Evolutionary conservation across 2,329 filamentous ascomycete species (phyloP).

Genomic region (Stagonosporopsis rhizophila): DNA sequence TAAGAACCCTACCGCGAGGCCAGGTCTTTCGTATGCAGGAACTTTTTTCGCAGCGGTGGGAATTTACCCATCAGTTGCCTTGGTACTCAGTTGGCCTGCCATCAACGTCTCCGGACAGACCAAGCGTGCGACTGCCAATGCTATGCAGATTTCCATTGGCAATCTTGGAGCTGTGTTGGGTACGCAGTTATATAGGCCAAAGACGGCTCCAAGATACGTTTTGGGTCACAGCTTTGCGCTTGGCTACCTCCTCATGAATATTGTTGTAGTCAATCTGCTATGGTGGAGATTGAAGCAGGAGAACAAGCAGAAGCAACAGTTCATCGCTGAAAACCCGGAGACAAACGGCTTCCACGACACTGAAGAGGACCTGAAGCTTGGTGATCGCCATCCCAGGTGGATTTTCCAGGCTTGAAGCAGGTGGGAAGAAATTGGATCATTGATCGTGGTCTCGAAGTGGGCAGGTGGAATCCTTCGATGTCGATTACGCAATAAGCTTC

Average conservation of each 20-base stretch:
- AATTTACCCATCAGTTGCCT: constrained; percentile 50
- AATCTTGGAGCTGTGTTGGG: constrained; percentile 54
- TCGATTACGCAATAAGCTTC: neutral
- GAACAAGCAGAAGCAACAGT: constrained; percentile 39
- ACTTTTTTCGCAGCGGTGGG: constrained; percentile 49
- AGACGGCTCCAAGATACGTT: constrained; percentile 44
- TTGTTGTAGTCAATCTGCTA: constrained; percentile 40
- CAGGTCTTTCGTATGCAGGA: constrained; percentile 48
- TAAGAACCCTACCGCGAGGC: constrained; percentile 36
- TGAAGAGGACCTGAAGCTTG: constrained; percentile 40
- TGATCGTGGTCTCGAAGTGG: neutral
- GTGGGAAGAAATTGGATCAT: neutral
- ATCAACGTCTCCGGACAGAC: constrained; percentile 63
- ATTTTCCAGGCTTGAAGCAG: constrained; percentile 39
- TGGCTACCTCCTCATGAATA: constrained; percentile 43
- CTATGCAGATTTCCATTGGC: constrained; percentile 59
- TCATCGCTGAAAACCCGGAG: constrained; percentile 33
- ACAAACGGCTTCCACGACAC: constrained; percentile 41
- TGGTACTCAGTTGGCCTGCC: constrained; percentile 57
- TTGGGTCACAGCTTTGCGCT: constrained; percentile 47
- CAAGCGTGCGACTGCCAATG: constrained; percentile 59
- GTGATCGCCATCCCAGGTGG: constrained; percentile 48
- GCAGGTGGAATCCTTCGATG: neutral
- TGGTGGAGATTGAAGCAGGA: constrained; percentile 43
- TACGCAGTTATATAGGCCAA: constrained; percentile 48